Evolutionary conservation across 495 filamentous ascomycete genomes (phyloP), one percentile per base, ranked within the genome.

Genomic region (Terfezia claveryi): DNA sequence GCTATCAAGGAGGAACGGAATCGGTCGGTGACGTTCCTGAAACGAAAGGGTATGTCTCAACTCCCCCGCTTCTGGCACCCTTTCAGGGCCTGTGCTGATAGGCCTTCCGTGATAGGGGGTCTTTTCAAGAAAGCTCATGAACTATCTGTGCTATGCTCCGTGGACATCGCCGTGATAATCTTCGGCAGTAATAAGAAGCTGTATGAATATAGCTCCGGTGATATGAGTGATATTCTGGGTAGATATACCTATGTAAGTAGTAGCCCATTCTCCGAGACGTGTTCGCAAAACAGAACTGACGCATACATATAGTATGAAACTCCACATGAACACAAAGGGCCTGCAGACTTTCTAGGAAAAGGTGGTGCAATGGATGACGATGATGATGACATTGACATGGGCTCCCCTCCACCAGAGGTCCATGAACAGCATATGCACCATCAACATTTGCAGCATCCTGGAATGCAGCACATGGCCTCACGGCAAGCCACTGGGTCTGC

Each of bases 91-190:
- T 49, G 14, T 14, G 14, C 44, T 20, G 14, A 14, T 10, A 49
- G 20, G 14, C 14, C 50, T 20, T 10, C 5, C 4, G 6, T 27
- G 12, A 32, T 27, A 71, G 91, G 89, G 61, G 91, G 91, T 62
- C 75, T 98, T 23, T 96, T 98, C 76, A 98, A 98, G 78, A 98
- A 98, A 76, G 91, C 91, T 55, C 86, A 98, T 71, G 91, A 98
- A 74, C 76, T 98, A 23, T 94, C 89, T 57, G 91, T 96, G 46
- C 80, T 98, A 58, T 98, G 91, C 68, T 94, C 86, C 50, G 91
- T 98, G 62, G 92, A 98, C 69, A 89, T 98, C 60, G 91, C 92
- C 27, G 91, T 98, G 56, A 88, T 98, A 61, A 95, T 98, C 61
- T 96, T 95, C 66, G 88, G 88, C 60, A 84, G 82, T 68, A 96